A percentile compares a stretch with the other conserved stretches of the same genome.
These are phyloP conservation scores for Candida adriatica DNA, from an alignment of 805 yeast genomes.

Conservation along the genomic window DNA sequence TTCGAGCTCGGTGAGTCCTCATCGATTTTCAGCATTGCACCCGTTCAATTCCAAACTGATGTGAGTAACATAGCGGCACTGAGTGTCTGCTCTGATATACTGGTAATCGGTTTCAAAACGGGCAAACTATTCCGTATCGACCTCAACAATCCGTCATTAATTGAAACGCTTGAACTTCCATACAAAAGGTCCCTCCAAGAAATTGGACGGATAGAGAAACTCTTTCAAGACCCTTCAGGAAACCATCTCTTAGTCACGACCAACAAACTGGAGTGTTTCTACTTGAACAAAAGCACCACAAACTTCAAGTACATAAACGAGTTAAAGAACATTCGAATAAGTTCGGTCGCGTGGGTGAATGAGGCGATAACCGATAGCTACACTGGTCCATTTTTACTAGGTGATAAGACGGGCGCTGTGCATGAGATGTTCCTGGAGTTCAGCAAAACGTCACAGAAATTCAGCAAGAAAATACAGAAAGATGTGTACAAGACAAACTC, in stretches of 20 bases:
- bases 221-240: conserved; percentile 47
- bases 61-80: conserved; percentile 40
- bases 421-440: conserved; percentile 40
- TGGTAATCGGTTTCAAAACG: conserved; percentile 45
- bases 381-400: conserved; percentile 43
- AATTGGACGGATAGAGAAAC: conserved; percentile 25
- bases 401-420: conserved; percentile 41
- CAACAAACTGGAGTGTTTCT: conserved; percentile 38
- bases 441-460: conserved; percentile 32
- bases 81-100: conserved; percentile 47
- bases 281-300: conserved; percentile 34
- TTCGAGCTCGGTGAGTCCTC: conserved; percentile 4
- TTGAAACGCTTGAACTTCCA: conserved; percentile 35
- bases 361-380: conserved; percentile 26
- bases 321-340: conserved; percentile 38
- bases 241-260: conserved; percentile 46
- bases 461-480: conserved; percentile 34
- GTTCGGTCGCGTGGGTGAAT: conserved; percentile 36
- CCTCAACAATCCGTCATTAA: conserved; percentile 55
- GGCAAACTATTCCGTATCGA: conserved; percentile 60
- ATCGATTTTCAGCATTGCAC: conserved; percentile 25
- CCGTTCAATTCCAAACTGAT: conserved; percentile 47
- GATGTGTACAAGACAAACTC: conserved; percentile 26
- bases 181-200: conserved; percentile 22
- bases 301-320: conserved; percentile 38